Evolutionary conservation across 345 rosid species (phyloP).

Genomic region (Acer negundo): DNA sequence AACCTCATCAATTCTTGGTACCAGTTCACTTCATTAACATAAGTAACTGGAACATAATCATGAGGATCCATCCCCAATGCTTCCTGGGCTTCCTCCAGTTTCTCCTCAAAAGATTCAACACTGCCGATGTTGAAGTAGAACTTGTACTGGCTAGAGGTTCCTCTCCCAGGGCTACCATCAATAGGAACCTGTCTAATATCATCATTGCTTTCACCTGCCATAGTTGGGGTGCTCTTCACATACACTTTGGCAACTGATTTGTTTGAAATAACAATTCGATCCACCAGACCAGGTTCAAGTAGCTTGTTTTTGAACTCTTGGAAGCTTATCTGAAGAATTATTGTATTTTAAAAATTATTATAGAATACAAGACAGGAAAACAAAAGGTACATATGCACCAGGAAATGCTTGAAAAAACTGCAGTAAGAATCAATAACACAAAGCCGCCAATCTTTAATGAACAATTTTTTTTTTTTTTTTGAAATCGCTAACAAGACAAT

Average conservation of each 20-base stretch:
- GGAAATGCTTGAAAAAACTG: constrained; percentile 1
- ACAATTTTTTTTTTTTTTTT: not conserved
- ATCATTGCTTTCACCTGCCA: constrained; percentile 26
- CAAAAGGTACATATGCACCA: not conserved
- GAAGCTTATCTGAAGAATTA: constrained; percentile 47
- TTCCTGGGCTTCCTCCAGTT: constrained; percentile 53
- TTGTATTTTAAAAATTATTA: not conserved
- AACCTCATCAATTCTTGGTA: constrained; percentile 41
- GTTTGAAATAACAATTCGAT: constrained; percentile 47
- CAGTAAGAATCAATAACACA: not conserved
- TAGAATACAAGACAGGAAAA: not conserved
- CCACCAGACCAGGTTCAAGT: constrained; percentile 56
- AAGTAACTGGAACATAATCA: constrained; percentile 45
- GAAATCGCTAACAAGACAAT: not conserved
- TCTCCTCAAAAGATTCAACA: constrained; percentile 57
- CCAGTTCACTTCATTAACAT: constrained; percentile 43
- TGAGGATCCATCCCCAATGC: constrained; percentile 47
- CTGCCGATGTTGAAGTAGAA: constrained; percentile 48
- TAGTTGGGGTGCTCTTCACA: constrained; percentile 28
- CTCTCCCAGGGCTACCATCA: constrained; percentile 22
- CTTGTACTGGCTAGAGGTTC: constrained; percentile 36
- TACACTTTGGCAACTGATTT: constrained; percentile 56
- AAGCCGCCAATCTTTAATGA: not conserved
- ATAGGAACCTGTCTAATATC: constrained; percentile 27
- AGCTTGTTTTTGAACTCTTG: constrained; percentile 63